These are phyloP conservation scores for Blastobotrys petasosporus DNA, from an alignment of 1,139 yeast genomes.

Conservation along the genomic window DNA sequence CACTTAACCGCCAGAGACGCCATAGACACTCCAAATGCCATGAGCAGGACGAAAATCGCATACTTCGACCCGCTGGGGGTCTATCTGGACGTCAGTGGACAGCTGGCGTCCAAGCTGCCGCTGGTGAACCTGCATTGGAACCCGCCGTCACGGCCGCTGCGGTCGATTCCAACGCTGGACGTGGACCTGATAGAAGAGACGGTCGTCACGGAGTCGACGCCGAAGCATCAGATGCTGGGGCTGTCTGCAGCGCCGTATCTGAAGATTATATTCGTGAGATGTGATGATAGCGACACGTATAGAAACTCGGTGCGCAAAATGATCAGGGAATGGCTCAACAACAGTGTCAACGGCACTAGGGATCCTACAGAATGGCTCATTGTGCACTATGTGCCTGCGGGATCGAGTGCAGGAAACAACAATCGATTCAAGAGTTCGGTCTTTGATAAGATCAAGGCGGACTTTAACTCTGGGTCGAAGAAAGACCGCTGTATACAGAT, in stretches of 20 bases:
- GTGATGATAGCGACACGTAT: slow-evolving; percentile 65
- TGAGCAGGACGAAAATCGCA: slow-evolving; percentile 43
- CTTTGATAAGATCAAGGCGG: slow-evolving; percentile 59
- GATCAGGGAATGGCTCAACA: slow-evolving; percentile 70
- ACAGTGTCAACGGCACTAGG: slow-evolving; percentile 38
- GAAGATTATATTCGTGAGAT: slow-evolving; percentile 62
- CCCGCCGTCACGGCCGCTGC: slow-evolving; percentile 48
- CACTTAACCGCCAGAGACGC: not conserved
- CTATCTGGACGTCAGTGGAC: slow-evolving; percentile 48
- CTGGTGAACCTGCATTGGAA: slow-evolving; percentile 79
- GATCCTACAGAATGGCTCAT: slow-evolving; percentile 63
- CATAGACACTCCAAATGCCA: not conserved
- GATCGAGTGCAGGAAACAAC: slow-evolving; percentile 35
- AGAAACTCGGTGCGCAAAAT: slow-evolving; percentile 74
- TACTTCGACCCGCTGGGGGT: slow-evolving; percentile 84
- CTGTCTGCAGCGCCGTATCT: slow-evolving; percentile 48
- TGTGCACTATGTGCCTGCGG: slow-evolving; percentile 47
- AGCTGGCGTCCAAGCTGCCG: slow-evolving; percentile 52
- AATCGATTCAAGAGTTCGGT: slow-evolving; percentile 51
- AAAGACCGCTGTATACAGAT: slow-evolving; percentile 35
- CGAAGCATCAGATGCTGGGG: slow-evolving; percentile 39
- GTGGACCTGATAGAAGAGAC: slow-evolving; percentile 59
- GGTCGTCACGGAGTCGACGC: slow-evolving; percentile 36
- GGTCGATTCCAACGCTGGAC: slow-evolving; percentile 62
- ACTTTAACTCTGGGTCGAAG: slow-evolving; percentile 46